Evolutionary conservation across 2,329 filamentous ascomycete genomes (phyloP), one percentile per base, ranked within the genome.

Genomic region (Aspergillus glaucus): DNA sequence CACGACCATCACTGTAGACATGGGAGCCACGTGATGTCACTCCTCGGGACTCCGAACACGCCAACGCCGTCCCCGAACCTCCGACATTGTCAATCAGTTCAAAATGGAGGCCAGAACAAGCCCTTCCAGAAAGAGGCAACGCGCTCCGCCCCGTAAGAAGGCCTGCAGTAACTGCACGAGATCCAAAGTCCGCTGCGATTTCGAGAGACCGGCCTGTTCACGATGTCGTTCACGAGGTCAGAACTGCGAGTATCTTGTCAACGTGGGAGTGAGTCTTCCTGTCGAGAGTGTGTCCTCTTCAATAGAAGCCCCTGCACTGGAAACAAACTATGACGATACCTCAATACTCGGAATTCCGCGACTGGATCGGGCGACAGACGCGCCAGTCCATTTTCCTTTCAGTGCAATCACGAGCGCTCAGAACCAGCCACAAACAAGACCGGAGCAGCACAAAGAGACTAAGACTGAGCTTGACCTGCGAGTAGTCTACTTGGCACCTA

Each of bases 161-260:
- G 46, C 50, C 4, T 61, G 57, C 19, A 43, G 47, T 19, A 49
- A 32, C 12, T 61, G 59, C 19, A 53, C 51, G 3, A 52, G 24
- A 24, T 51, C 56, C 12, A 61, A 61, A 49, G 44, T 55, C 12
- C 53, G 53, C 8, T 59, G 58, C 24, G 44, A 50, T 45, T 50
- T 58, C 6, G 46, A 50, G 30, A 55, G 46, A 22, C 56, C 58
- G 1, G 34, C 39, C 14, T 60, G 56, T 44, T 54, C 52, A 19
- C 50, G 55, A 34, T 61, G 59, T 43, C 37, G 34, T 7, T 43
- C 52, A 7, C 48, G 49, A 5, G 48, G 47, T 14, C 58, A 42
- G 3, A 26, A 10, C 8, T 61, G 59, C 42, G 47, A 53, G 48
- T 59, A 61, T 48, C 37, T 44, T 45, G 37, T 7, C 21, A 39